phyloP scores from a whole-genome alignment of 306 rosid genomes.

The Castanea sativa region DNA sequence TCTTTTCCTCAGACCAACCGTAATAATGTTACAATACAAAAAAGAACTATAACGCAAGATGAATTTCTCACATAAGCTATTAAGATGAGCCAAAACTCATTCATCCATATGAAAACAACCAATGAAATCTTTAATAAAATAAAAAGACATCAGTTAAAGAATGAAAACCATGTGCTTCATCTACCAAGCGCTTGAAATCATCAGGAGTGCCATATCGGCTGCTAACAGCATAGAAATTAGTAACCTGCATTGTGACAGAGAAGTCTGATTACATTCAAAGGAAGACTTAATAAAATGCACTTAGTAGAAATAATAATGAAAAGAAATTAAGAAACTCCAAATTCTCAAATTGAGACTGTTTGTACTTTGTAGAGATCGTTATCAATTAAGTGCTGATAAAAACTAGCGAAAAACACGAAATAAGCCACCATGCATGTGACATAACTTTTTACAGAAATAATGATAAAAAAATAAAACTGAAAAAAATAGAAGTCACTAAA shows the following conservation, averaged over 20 bases:
- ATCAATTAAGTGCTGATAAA: background rate
- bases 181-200: slow-evolving; percentile 94
- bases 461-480: background rate
- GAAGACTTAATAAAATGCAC: background rate
- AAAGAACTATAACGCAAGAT: background rate
- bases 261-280: slow-evolving; percentile 20
- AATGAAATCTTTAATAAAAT: background rate
- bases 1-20: slow-evolving; percentile 2
- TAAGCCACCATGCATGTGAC: background rate
- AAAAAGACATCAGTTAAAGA: slow-evolving; percentile 18
- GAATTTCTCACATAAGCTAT: slow-evolving; percentile 10
- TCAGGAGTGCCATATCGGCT: slow-evolving; percentile 97
- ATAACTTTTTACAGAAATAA: background rate
- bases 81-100: slow-evolving; percentile 15
- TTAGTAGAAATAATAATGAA: background rate
- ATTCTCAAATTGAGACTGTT: background rate
- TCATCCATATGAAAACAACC: slow-evolving; percentile 2
- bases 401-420: too few species aligned
- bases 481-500: background rate
- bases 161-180: slow-evolving; percentile 88
- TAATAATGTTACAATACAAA: slow-evolving; percentile 9
- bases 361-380: background rate
- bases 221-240: slow-evolving; percentile 84
- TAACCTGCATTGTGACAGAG: slow-evolving; percentile 59
- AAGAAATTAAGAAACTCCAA: background rate